Evolutionary conservation across 2,329 filamentous ascomycete species (phyloP).

Genomic region (Mollisiaceae sp.): DNA sequence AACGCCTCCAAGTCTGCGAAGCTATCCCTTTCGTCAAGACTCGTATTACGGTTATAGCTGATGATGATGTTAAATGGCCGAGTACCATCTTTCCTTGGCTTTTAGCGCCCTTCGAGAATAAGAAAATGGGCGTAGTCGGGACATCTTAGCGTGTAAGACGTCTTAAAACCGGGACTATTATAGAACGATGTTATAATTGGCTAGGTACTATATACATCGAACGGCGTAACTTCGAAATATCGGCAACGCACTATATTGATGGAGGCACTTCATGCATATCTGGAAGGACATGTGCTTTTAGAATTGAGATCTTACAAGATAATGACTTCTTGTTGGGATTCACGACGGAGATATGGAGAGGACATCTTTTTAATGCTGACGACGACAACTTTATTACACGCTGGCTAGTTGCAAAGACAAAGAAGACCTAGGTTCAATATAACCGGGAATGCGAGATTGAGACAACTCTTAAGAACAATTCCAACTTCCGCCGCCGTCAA

Average conservation of each 20-base stretch:
- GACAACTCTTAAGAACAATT: constrained; percentile 85
- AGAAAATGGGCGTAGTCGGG: constrained; percentile 81
- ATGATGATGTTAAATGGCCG: constrained; percentile 92
- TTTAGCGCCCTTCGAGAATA: constrained; percentile 84
- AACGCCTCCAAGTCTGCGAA: constrained; percentile 86
- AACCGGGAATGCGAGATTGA: constrained; percentile 85
- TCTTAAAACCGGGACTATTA: constrained; percentile 62
- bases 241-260: constrained; percentile 88
- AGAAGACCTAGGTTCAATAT: constrained; percentile 93
- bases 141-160: constrained; percentile 68
- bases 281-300: constrained; percentile 70
- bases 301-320: constrained; percentile 13
- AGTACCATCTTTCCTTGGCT: constrained; percentile 84
- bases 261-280: constrained; percentile 92
- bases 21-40: constrained; percentile 84
- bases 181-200: constrained; percentile 78
- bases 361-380: constrained; percentile 87
- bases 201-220: constrained; percentile 88
- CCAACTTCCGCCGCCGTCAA: too few relatives aligned
- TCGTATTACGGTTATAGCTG: constrained; percentile 83
- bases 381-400: constrained; percentile 97
- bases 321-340: constrained; percentile 63
- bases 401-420: constrained; percentile 87
- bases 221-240: constrained; percentile 91
- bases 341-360: constrained; percentile 83